phyloP scores from a whole-genome alignment of 2,329 filamentous ascomycete genomes.

The Parasarocladium wereldwijsianum region DNA sequence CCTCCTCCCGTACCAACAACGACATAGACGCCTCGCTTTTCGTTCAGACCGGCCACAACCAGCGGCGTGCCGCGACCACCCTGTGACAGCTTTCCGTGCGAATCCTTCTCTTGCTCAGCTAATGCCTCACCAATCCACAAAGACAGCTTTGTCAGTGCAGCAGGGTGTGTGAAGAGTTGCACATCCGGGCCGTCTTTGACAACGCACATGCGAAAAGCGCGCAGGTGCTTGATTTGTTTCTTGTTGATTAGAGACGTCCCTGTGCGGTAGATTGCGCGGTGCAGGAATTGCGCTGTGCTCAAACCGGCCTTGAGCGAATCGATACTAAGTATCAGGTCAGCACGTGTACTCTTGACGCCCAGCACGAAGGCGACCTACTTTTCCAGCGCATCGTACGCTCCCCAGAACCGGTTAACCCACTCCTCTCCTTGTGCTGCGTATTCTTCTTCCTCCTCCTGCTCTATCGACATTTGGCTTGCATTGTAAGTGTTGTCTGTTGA shows the following conservation, averaged over 20 bases:
- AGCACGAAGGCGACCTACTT: constrained; percentile 34
- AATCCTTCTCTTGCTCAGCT: constrained; percentile 71
- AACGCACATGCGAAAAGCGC: constrained; percentile 87
- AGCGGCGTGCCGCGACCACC: constrained; percentile 67
- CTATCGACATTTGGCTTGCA: constrained; percentile 18
- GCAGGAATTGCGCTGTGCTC: constrained; percentile 73
- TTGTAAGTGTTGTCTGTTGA: constrained; percentile 14
- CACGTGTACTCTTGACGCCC: too few species aligned
- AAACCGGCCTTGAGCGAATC: constrained; percentile 63
- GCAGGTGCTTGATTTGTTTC: constrained; percentile 80
- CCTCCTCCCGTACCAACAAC: constrained; percentile 88
- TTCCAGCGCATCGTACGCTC: constrained; percentile 57
- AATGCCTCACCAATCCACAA: constrained; percentile 91
- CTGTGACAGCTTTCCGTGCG: constrained; percentile 51
- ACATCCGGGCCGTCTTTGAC: constrained; percentile 93
- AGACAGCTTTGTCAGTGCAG: constrained; percentile 82
- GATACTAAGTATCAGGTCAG: constrained; percentile 34
- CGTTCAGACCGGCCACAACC: constrained; percentile 80
- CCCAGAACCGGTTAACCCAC: constrained; percentile 55
- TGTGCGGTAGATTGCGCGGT: constrained; percentile 84
- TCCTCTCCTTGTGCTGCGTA: constrained; percentile 42
- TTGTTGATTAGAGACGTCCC: constrained; percentile 87
- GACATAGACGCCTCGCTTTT: constrained; percentile 73
- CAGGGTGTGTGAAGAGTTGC: constrained; percentile 79
- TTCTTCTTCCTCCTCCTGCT: constrained; percentile 31